Base-by-base conservation (phyloP, 208 protist genomes). In the Strigomonas culicis region DNA sequence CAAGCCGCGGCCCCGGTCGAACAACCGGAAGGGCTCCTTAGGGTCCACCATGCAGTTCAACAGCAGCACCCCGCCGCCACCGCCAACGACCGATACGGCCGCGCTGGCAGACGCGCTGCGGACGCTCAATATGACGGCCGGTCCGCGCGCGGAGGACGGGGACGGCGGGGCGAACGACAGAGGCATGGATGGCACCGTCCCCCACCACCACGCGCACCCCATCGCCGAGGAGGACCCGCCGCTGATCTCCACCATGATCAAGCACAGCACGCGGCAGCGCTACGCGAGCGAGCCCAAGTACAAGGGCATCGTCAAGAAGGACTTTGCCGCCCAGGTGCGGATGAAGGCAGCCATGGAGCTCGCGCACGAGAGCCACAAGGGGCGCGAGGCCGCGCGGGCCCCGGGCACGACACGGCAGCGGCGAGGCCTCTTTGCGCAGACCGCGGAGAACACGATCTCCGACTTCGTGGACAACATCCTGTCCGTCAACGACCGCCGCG, bases 301-400 rank as follows among this genome's bases (percentile, higher is more conserved):
- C 69, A 31, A 47, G 4, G 69, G 69, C 30, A 60, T 74, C n/a
- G 58, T 74, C 7, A 68, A 74, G 49, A 28, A 41, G 3, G 36
- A 60, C 47, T 59, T 63, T 46, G 68, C 55, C 19, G 28, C 24
- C 30, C 46, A 60, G 27, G 52, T 73, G 22, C 68, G 60, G 6
- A 27, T 34, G 44, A 56, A 65, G 59, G 59, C 66, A 3, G 57
- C 66, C 19, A 32, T 58, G 52, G 25, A 58, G 52, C 52, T 58
- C 11, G 28, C 52, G 27, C 30, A 36, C 24, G 19, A 21, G 4
- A 58, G 30, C 36, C 17, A 22, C 21, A 25, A 22, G 4, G 30
- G 27, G 11, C 52, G 7, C 6, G 52, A n/a, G n/a, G n/a, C n/a
- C n/a, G n/a, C n/a, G n/a, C n/a, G n/a, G n/a, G n/a, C n/a, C n/a